phyloP scores from a whole-genome alignment of 225 moss, liverwort and hornwort species.

The Antitrichia curtipendula region DNA sequence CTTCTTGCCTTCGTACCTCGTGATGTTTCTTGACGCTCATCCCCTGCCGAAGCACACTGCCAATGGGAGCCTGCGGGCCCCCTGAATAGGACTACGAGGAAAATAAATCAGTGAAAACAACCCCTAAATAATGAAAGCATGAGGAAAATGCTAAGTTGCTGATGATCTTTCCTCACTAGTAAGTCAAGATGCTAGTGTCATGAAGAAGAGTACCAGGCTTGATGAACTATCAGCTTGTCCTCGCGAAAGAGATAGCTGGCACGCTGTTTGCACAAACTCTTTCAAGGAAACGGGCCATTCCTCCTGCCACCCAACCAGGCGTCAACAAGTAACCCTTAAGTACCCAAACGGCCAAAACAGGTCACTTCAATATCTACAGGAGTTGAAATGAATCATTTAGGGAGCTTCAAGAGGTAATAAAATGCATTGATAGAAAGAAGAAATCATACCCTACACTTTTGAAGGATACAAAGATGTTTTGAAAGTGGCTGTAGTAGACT shows the following conservation, averaged over 20 bases:
- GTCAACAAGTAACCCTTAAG: neutral
- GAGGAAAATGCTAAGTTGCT: neutral
- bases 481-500: neutral
- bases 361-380: neutral
- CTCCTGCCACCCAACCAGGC: conserved; percentile 3
- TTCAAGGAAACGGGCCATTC: conserved; percentile 44
- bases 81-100: conserved; percentile 29
- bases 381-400: neutral
- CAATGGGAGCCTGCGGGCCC: conserved; percentile 17
- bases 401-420: neutral
- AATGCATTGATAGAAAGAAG: neutral
- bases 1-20: conserved; percentile 18
- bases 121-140: neutral
- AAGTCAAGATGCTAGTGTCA: neutral
- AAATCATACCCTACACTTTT: neutral
- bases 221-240: neutral
- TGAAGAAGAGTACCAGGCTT: conserved; percentile 16
- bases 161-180: neutral
- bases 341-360: neutral
- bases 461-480: neutral
- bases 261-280: conserved; percentile 33
- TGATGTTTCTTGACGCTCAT: conserved; percentile 54
- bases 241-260: conserved; percentile 30
- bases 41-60: conserved; percentile 48
- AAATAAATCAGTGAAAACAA: neutral